These are phyloP conservation scores for Gremmenia infestans DNA, from an alignment of 2,329 filamentous ascomycete genomes.

Conservation along the genomic window DNA sequence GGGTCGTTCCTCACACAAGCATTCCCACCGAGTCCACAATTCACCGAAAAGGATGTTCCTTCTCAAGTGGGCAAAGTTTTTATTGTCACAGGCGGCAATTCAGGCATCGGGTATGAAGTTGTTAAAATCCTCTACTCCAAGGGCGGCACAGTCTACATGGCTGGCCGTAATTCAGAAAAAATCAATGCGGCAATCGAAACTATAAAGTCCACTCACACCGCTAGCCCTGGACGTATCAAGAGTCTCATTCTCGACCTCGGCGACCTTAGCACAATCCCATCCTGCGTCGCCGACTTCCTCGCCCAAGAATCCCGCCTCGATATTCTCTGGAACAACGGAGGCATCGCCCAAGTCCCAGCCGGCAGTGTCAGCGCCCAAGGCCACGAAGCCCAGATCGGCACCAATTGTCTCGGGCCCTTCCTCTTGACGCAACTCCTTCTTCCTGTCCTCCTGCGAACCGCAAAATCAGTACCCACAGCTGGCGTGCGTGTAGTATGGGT, in stretches of 20 bases:
- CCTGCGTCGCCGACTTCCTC: slow-evolving; percentile 31
- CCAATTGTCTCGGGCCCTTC: slow-evolving; percentile 34
- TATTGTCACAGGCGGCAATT: slow-evolving; percentile 37
- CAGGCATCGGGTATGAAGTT: slow-evolving; percentile 34
- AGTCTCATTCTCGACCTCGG: slow-evolving; percentile 35
- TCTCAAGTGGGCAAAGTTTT: slow-evolving; percentile 35
- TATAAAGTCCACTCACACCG: slow-evolving; percentile 33
- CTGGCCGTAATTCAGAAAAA: slow-evolving; percentile 35
- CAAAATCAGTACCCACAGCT: neutral
- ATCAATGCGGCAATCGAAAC: slow-evolving; percentile 24
- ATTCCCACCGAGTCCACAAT: slow-evolving; percentile 34
- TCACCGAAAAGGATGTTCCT: slow-evolving; percentile 37
- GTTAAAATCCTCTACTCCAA: slow-evolving; percentile 35
- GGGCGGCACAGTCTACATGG: slow-evolving; percentile 39
- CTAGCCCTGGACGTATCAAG: slow-evolving; percentile 29
- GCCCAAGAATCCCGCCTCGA: slow-evolving; percentile 34
- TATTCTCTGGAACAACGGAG: slow-evolving; percentile 37
- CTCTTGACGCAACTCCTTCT: slow-evolving; percentile 33
- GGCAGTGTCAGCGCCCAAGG: slow-evolving; percentile 29
- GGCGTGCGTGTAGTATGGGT: slow-evolving; percentile 19
- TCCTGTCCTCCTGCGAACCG: slow-evolving; percentile 11
- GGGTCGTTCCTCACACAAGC: slow-evolving; percentile 11
- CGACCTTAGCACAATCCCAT: slow-evolving; percentile 35
- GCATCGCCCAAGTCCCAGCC: slow-evolving; percentile 30
- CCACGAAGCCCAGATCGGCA: slow-evolving; percentile 32